Percentiles rank a stretch among this genome's conserved stretches.
Evolutionary conservation across 768 basidiomycete genomes (phyloP).

Genomic region (Psilocybe azurescens): DNA sequence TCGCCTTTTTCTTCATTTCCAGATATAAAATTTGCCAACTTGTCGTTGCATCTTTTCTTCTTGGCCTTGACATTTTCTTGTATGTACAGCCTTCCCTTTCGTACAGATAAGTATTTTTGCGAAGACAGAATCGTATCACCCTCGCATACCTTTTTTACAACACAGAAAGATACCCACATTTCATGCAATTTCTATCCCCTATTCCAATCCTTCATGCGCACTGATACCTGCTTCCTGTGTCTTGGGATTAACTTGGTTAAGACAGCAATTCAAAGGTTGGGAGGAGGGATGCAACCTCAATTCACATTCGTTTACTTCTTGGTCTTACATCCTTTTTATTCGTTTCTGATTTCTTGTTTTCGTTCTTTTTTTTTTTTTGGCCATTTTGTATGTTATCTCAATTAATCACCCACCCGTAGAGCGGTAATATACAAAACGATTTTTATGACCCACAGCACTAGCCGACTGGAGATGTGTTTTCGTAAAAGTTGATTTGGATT

Average conservation of each 20-base stretch:
- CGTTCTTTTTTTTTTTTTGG: constrained; percentile 9
- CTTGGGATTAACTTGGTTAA: neutral
- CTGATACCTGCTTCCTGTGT: neutral
- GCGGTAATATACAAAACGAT: constrained; percentile 16
- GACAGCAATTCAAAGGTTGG: neutral
- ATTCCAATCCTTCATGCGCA: neutral
- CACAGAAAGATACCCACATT: constrained; percentile 12
- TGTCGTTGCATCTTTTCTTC: neutral
- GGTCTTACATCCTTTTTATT: constrained; percentile 4
- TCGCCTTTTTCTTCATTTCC: constrained; percentile 9
- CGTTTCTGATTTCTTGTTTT: constrained; percentile 4
- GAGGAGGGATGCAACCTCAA: constrained; percentile 11
- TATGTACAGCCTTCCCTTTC: constrained; percentile 9
- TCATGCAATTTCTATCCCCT: neutral
- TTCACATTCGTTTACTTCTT: constrained; percentile 17
- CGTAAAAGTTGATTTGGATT: neutral
- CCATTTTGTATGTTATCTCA: constrained; percentile 16
- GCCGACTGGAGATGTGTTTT: neutral
- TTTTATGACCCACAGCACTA: constrained; percentile 12
- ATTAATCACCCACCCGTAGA: constrained; percentile 20
- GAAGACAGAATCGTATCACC: neutral
- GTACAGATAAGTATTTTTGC: constrained; percentile 6
- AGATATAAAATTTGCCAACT: neutral
- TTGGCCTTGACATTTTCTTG: constrained; percentile 10
- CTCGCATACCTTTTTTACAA: neutral